Evolutionary conservation across 116 monocot genomes (phyloP).

Genomic region (Trichopus zeylanicus): DNA sequence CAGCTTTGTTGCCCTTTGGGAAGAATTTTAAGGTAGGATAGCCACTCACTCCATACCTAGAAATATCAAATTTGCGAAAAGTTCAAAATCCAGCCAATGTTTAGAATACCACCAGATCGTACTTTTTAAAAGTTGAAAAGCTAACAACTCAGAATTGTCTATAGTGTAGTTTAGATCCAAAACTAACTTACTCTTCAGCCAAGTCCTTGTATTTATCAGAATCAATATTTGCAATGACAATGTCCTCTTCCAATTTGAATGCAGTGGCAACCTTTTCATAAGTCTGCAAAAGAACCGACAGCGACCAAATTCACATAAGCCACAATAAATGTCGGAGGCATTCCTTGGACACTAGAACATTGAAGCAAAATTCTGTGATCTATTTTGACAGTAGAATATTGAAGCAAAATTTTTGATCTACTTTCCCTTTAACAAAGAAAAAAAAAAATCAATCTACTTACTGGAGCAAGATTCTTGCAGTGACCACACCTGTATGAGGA

Average conservation of each 20-base stretch:
- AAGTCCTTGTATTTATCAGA: constrained; percentile 89
- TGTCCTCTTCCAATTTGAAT: constrained; percentile 64
- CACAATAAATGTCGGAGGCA: not conserved
- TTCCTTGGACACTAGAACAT: not conserved
- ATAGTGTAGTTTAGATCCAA: not conserved
- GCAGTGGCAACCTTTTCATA: constrained; percentile 82
- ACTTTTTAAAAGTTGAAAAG: too few species aligned
- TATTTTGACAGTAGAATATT: too few species aligned
- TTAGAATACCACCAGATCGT: too few species aligned
- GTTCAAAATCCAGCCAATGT: not conserved
- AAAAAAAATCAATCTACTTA: constrained; percentile 20
- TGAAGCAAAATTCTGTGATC: too few species aligned
- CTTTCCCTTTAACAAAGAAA: too few species aligned
- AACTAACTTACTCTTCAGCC: constrained; percentile 71
- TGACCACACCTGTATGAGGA: constrained; percentile 58
- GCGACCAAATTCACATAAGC: not conserved
- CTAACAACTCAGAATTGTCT: too few species aligned
- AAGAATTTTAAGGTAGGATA: constrained; percentile 94
- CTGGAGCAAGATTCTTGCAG: constrained; percentile 69
- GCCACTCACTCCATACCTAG: constrained; percentile 88
- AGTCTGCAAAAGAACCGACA: constrained; percentile 26
- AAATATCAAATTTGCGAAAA: not conserved
- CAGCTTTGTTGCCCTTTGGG: constrained; percentile 85
- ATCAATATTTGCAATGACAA: constrained; percentile 91
- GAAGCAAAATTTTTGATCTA: too few species aligned